Evolutionary conservation across 257 asterid genomes (phyloP), one percentile per base, ranked within the genome.

Genomic region (Capsicum rhomboideum): DNA sequence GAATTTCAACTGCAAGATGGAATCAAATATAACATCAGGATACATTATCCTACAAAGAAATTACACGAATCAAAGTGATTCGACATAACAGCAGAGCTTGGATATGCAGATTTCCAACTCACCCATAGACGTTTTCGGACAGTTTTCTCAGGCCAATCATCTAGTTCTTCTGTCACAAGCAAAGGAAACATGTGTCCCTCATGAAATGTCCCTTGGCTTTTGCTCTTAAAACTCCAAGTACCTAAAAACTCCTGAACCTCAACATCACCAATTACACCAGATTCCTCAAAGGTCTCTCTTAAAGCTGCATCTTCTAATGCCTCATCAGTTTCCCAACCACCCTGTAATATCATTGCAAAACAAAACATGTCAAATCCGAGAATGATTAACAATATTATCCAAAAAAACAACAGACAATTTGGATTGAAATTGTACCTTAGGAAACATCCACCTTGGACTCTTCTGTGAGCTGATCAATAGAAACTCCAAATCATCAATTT

Each of bases 271-370:
- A 92, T 66, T 9, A 95, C 97, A 7, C 99, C 98, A 55, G 97
- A 97, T 90, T 95, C 99, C 87, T 95, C 99, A 34, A 94, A 85
- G 50, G 98, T 95, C 88, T 95, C 99, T 67, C 99, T 82, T 18
- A 86, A 71, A 40, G 99, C 99, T 8, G 99, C 99, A 83, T 94
- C 89, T 91, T 92, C 91, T 85, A 93, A 90, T 68, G 94, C 85
- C 83, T 93, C 99, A 84, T 95, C 99, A 37, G 88, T 91, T 91
- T 95, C 99, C 99, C 99, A 95, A 83, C 99, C 97, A 88, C 99
- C 99, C 93, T 91, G 82, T 34, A 64, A 85, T 77, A 56, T 44
- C 46, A 63, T 83, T 13, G 54, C 84, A 87, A 29, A 84, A 77
- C 29, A 75, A 78, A 82, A 68, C 87, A 88, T 79, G 86, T 87